Conservation (phyloP, 768 basidiomycete species). For the Leccinellum albellum region DNA sequence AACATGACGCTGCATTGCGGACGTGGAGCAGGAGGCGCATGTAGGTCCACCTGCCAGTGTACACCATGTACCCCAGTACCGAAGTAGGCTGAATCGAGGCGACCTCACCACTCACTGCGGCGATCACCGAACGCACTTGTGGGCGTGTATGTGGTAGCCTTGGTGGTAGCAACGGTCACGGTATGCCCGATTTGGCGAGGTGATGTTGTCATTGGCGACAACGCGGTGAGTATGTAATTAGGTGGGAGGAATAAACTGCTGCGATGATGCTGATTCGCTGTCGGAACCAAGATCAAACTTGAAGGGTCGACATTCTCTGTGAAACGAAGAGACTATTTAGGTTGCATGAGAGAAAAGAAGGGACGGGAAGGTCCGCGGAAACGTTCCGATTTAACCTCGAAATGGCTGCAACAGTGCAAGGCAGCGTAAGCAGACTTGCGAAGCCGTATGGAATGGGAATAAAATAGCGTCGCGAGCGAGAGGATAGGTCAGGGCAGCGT, state of each 20-base stretch:
- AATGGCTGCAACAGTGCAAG: not conserved
- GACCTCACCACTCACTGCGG: conserved; percentile 2
- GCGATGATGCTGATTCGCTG: conserved; percentile 1
- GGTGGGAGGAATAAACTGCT: not conserved
- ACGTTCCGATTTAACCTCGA: not conserved
- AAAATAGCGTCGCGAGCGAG: not conserved
- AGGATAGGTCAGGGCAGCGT: not conserved
- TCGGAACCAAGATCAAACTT: conserved; percentile 2
- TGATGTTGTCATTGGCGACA: conserved; percentile 13
- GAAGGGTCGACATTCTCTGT: not conserved
- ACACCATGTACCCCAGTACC: not conserved
- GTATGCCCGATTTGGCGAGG: not conserved
- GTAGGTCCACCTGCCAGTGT: not conserved
- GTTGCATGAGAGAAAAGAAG: not conserved
- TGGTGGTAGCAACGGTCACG: too few relatives aligned
- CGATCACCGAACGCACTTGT: conserved; percentile 12
- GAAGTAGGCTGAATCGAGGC: not conserved
- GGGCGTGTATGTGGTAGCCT: not conserved
- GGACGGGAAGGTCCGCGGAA: not conserved
- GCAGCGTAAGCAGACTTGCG: not conserved
- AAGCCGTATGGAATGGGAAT: not conserved
- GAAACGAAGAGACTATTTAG: not conserved
- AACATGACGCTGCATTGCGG: conserved; percentile 7
- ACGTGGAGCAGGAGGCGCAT: not conserved
- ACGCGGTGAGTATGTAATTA: not conserved